These are phyloP conservation scores for Groenewaldozyma auringiensis DNA, from an alignment of 1,139 yeast species.

Conservation along the genomic window DNA sequence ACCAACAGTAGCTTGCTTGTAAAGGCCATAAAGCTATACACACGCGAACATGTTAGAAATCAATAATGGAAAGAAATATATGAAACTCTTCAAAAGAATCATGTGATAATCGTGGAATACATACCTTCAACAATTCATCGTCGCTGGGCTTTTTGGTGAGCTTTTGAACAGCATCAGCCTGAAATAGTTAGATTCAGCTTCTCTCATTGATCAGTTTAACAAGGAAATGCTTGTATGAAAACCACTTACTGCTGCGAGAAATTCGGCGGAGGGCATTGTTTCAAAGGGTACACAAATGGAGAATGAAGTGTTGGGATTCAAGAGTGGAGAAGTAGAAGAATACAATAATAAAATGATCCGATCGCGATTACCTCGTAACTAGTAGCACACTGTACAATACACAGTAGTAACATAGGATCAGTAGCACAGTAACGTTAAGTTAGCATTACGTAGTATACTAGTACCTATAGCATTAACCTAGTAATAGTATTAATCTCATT, in stretches of 20 bases:
- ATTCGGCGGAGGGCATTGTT: constrained; percentile 26
- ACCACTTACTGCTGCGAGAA: constrained; percentile 22
- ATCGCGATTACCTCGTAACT: not conserved
- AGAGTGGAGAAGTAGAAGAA: not conserved
- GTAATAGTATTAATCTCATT: no score
- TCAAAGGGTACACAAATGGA: not conserved
- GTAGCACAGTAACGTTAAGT: no score
- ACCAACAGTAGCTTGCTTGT: constrained; percentile 95
- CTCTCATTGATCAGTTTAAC: not conserved
- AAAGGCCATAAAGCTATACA: constrained; percentile 62
- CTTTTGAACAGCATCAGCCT: constrained; percentile 77
- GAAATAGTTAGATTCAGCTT: constrained; percentile 1
- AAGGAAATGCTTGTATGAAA: not conserved
- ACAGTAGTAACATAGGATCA: no score
- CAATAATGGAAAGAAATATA: constrained; percentile 21
- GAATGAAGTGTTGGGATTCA: not conserved
- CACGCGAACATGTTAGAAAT: constrained; percentile 32
- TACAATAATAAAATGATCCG: not conserved
- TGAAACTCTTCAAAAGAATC: no score
- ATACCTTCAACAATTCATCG: constrained; percentile 64
- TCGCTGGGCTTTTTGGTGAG: constrained; percentile 73
- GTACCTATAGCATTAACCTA: no score
- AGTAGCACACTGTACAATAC: no score
- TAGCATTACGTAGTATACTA: no score
- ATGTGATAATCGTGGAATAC: no score